Evolutionary conservation across 345 rosid genomes (phyloP).

Genomic region (Lumnitzera racemosa): DNA sequence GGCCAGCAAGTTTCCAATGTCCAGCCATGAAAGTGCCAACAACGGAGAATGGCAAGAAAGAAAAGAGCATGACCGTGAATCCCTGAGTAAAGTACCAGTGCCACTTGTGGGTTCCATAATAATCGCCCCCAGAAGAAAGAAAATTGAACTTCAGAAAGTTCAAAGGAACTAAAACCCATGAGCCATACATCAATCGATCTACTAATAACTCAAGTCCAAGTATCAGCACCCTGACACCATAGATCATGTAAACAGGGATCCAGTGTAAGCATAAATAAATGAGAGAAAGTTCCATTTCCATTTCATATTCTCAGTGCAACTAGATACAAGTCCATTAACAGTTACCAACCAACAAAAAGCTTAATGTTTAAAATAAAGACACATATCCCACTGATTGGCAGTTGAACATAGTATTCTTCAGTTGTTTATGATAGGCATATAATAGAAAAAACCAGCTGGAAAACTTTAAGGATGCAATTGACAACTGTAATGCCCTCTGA

Average conservation of each 20-base stretch:
- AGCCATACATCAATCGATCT: constrained; percentile 73
- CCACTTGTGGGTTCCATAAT: constrained; percentile 96
- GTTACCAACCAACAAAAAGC: background rate
- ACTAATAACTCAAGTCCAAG: constrained; percentile 57
- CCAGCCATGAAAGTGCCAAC: constrained; percentile 55
- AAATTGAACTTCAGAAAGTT: constrained; percentile 94
- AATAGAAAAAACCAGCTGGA: too few species aligned
- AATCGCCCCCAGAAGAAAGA: constrained; percentile 93
- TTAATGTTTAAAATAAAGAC: background rate
- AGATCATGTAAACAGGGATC: constrained; percentile 7
- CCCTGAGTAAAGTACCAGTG: constrained; percentile 99
- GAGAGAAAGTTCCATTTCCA: background rate
- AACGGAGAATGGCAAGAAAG: constrained; percentile 60
- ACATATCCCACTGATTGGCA: background rate
- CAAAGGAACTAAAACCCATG: constrained; percentile 87
- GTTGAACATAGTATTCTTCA: too few species aligned
- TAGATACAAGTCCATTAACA: background rate
- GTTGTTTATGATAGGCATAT: too few species aligned
- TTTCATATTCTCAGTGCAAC: too few species aligned
- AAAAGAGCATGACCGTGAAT: constrained; percentile 79
- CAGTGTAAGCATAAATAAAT: background rate
- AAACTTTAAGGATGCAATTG: too few species aligned
- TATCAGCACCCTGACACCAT: constrained; percentile 51
- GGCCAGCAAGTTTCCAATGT: constrained; percentile 64
- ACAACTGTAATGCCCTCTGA: too few species aligned